Percentiles rank a stretch among this genome's conserved stretches.
phyloP scores from a whole-genome alignment of 2,329 filamentous ascomycete genomes.

The Paraconiothyrium sp. region DNA sequence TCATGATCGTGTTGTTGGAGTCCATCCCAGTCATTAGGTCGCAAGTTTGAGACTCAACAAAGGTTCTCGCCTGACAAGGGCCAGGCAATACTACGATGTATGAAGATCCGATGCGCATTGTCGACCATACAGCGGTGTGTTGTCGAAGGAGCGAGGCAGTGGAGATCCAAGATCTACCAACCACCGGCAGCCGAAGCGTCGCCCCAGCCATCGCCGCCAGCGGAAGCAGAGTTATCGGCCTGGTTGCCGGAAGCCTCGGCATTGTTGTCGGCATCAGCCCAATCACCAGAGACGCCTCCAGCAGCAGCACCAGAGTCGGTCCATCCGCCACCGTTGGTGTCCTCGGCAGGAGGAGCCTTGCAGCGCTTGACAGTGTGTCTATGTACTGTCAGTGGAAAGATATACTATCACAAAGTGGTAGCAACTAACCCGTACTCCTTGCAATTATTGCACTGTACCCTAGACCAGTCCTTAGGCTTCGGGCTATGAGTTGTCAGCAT shows the following conservation, averaged over 20 bases:
- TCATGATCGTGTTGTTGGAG: not conserved
- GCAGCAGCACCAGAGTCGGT: constrained; percentile 17
- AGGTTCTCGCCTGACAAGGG: not conserved
- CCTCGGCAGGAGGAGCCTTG: constrained; percentile 41
- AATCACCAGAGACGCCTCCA: constrained; percentile 21
- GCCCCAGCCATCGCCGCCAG: constrained; percentile 18
- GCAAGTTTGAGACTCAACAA: not conserved
- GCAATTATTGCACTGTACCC: constrained; percentile 69
- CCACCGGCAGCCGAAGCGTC: constrained; percentile 12
- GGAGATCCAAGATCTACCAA: constrained; percentile 4
- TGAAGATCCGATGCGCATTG: not conserved
- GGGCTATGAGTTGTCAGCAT: constrained; percentile 9
- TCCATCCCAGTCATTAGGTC: not conserved
- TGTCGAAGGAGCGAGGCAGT: not conserved
- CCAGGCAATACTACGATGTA: not conserved
- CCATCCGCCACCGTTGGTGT: constrained; percentile 30
- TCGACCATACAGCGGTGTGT: not conserved
- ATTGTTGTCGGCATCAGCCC: constrained; percentile 29
- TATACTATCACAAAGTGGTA: not conserved
- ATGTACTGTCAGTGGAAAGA: constrained; percentile 32
- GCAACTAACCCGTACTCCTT: constrained; percentile 47
- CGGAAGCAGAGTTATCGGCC: constrained; percentile 30
- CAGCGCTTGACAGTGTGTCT: constrained; percentile 55
- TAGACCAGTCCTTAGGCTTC: constrained; percentile 66
- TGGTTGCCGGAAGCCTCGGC: constrained; percentile 23